Evolutionary conservation across 192 early-diverging fungal genomes (phyloP), one percentile per base, ranked within the genome.

Genomic region (Gryganskiella cystojenkinii): DNA sequence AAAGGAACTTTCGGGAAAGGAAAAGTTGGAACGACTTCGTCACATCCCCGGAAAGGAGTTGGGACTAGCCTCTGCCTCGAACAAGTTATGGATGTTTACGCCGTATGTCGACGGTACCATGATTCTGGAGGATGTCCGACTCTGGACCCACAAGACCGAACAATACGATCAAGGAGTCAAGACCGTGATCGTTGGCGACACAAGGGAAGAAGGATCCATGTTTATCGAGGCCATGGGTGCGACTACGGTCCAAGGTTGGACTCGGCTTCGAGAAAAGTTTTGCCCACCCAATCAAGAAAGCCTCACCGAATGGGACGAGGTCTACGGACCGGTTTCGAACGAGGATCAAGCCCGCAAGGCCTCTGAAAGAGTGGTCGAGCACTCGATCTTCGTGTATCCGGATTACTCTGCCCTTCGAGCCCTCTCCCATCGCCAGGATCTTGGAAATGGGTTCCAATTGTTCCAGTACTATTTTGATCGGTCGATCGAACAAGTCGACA

Each of bases 381-480:
- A 76, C 43, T 47, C 27, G 2, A 5, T 58, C 13, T 56, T 63
- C 30, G 31, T 34, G 19, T 51, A 57, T 63, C 60, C 72, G 1
- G 46, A 47, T 2, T 62, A 20, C 15, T 50, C 64, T 31, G n/a
- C n/a, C n/a, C 54, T 67, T n/a, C 13, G 64, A 17, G 70, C 70
- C 27, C 61, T 64, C 35, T 71, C 70, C 22, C 56, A 71, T 13
- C 61, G 70, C 31, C 15, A 55, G 20, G 72, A 67, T 34, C 54
- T 76, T 8, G 44, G 37, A 4, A 34, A 47, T 11, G 30, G 37
- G 7, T 62, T 67, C 17, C 34, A 63, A 20, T 22, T 76, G 20
- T 58, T 55, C 20, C 64, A 62, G 43, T 76, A 57, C 19, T 57
- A 67, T 49, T 76, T 76, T 43, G 72, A 76, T 27, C 64, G 65